phyloP scores from a whole-genome alignment of 2,329 filamentous ascomycete genomes.

The Fusarium azukiicola region DNA sequence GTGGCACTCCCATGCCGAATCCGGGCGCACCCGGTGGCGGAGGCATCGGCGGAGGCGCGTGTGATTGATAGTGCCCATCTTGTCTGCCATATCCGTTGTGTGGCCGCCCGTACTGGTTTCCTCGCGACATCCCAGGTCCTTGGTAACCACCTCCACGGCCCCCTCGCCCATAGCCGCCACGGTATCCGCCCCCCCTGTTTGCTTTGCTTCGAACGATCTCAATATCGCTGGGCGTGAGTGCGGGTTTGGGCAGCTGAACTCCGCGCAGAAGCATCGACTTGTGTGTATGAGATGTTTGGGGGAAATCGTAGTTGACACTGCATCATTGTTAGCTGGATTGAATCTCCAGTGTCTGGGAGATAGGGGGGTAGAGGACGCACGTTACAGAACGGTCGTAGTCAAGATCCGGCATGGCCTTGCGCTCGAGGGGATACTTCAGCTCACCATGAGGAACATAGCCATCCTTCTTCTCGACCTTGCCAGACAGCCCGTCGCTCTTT shows the following conservation, averaged over 20 bases:
- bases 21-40: constrained; percentile 59
- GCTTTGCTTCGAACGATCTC: constrained; percentile 85
- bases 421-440: constrained; percentile 88
- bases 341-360: neutral
- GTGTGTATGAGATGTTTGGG: constrained; percentile 85
- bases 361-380: constrained; percentile 70
- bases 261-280: constrained; percentile 97
- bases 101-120: constrained; percentile 43
- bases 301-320: constrained; percentile 93
- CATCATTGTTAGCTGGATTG: constrained; percentile 54
- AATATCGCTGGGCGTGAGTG: constrained; percentile 88
- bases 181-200: constrained; percentile 67
- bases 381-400: constrained; percentile 93
- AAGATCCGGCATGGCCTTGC: constrained; percentile 86
- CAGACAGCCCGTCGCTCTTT: constrained; percentile 88
- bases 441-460: constrained; percentile 92
- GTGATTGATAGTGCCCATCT: constrained; percentile 39
- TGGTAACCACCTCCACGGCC: constrained; percentile 54
- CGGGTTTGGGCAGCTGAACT: constrained; percentile 85
- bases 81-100: constrained; percentile 49
- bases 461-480: constrained; percentile 90
- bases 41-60: constrained; percentile 47
- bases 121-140: constrained; percentile 52
- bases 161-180: constrained; percentile 56
- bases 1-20: constrained; percentile 60